Percentiles rank a stretch among this genome's conserved stretches.
phyloP scores from a whole-genome alignment of 2,329 filamentous ascomycete genomes.

The Colletotrichum aenigma region DNA sequence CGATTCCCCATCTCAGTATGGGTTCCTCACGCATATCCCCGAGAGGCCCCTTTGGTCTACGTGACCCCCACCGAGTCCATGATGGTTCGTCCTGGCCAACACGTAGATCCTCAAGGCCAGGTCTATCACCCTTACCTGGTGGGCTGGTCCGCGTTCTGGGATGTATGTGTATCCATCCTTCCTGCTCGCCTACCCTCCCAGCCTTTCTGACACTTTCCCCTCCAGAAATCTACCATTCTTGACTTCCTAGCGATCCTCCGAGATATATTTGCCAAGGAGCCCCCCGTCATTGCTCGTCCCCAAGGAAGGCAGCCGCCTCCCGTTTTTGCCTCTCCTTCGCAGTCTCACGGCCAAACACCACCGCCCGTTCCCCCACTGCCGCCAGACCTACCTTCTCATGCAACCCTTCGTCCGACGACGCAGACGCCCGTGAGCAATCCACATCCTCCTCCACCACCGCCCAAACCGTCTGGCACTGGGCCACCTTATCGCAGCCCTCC shows the following conservation, averaged over 20 bases:
- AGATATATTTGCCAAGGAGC: constrained; percentile 92
- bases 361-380: constrained; percentile 77
- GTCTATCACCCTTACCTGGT: constrained; percentile 96
- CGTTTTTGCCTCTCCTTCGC: constrained; percentile 32
- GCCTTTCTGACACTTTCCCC: constrained; percentile 13
- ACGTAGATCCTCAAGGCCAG: constrained; percentile 91
- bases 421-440: constrained; percentile 36
- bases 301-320: constrained; percentile 48
- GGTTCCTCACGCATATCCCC: constrained; percentile 90
- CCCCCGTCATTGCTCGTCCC: constrained; percentile 81
- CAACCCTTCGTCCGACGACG: constrained; percentile 31
- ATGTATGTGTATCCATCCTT: constrained; percentile 65
- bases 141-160: constrained; percentile 87
- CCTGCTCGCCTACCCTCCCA: neutral
- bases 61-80: constrained; percentile 89
- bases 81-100: constrained; percentile 88
- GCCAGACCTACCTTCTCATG: constrained; percentile 59
- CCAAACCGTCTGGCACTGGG: constrained; percentile 49
- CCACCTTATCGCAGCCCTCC: constrained; percentile 32
- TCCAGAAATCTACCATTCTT: constrained; percentile 78
- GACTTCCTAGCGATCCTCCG: constrained; percentile 84
- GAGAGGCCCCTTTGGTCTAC: constrained; percentile 84
- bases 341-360: constrained; percentile 46
- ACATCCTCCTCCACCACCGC: constrained; percentile 56
- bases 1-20: constrained; percentile 91